These are phyloP conservation scores for Talaromyces sp. DNA, from an alignment of 2,329 filamentous ascomycete species.

Conservation along the genomic window DNA sequence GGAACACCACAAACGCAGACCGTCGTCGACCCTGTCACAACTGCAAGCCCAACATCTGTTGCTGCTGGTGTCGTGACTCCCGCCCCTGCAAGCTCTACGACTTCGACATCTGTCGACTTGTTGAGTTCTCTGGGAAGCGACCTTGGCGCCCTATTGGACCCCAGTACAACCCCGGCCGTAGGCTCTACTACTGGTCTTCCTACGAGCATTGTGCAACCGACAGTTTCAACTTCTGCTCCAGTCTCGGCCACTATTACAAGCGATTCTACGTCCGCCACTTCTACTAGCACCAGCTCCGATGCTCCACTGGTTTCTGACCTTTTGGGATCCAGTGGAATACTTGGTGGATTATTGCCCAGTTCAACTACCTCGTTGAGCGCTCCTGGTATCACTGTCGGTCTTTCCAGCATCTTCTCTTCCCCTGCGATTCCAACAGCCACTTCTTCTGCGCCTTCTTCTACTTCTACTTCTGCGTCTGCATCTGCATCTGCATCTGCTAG, in stretches of 20 bases:
- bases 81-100: neutral
- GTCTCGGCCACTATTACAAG: neutral
- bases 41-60: slow-evolving; percentile 17
- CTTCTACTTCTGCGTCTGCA: neutral
- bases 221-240: neutral
- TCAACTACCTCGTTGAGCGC: neutral
- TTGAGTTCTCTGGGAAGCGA: slow-evolving; percentile 10
- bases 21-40: neutral
- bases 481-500: slow-evolving; percentile 1
- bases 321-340: slow-evolving; percentile 6
- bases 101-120: slow-evolving; percentile 1
- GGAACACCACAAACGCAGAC: slow-evolving; percentile 12
- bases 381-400: slow-evolving; percentile 14
- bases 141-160: slow-evolving; percentile 3
- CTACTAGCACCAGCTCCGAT: slow-evolving; percentile 9
- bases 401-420: slow-evolving; percentile 13
- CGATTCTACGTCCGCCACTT: neutral
- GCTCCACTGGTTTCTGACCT: slow-evolving; percentile 5
- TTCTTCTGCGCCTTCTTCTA: neutral
- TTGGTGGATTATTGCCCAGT: slow-evolving; percentile 3
- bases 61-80: slow-evolving; percentile 21
- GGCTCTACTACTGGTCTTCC: slow-evolving; percentile 11
- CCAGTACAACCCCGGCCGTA: neutral
- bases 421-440: slow-evolving; percentile 1
- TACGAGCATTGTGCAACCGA: slow-evolving; percentile 9